phyloP scores from a whole-genome alignment of 139 green algal species.

The Picochlorum sp. region DNA sequence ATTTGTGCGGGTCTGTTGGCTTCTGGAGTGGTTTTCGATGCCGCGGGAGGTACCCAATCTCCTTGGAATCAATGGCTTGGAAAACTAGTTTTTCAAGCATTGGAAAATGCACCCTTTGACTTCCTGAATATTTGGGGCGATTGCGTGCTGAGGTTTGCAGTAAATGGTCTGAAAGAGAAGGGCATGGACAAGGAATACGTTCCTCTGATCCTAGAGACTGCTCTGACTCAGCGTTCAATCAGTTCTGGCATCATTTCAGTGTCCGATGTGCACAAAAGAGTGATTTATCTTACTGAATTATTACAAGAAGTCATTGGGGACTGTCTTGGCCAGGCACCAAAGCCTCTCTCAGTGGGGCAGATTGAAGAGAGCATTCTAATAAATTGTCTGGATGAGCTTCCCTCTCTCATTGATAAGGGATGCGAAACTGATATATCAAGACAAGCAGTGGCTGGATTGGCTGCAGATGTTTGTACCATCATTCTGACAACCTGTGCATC shows the following conservation, averaged over 20 bases:
- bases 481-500: no score
- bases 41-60: background rate
- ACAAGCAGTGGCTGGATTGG: background rate
- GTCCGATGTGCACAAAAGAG: no score
- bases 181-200: background rate
- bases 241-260: no score
- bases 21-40: background rate
- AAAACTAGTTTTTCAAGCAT: conserved; percentile 18
- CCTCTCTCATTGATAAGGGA: background rate
- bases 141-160: conserved; percentile 7
- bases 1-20: conserved; percentile 51
- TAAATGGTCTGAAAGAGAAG: conserved; percentile 8
- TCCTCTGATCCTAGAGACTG: no score
- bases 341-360: no score
- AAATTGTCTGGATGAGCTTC: background rate
- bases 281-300: no score
- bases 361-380: background rate
- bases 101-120: conserved; percentile 46
- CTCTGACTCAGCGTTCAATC: no score
- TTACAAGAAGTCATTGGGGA: no score
- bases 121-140: conserved; percentile 39
- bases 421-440: background rate
- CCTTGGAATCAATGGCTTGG: conserved; percentile 32
- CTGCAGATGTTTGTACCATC: background rate
- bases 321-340: no score